Evolutionary conservation across 352 stramenopile species (phyloP).

Genomic region (Pythium periplocum): DNA sequence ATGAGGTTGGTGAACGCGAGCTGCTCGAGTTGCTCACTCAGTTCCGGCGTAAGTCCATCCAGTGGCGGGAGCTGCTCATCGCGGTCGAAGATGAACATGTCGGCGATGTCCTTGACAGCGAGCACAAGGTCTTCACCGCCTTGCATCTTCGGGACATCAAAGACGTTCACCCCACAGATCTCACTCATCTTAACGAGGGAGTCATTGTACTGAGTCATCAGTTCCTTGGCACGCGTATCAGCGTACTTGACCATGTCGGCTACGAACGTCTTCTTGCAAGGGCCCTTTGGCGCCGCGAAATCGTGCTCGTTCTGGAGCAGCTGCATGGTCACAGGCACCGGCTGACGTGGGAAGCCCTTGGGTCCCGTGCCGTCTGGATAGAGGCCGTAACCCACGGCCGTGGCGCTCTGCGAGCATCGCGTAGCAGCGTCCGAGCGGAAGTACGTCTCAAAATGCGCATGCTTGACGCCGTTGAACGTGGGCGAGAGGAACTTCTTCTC

Average conservation of each 20-base stretch:
- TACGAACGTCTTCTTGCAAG: slow-evolving; percentile 44
- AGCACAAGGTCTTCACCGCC: slow-evolving; percentile 70
- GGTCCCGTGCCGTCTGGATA: slow-evolving; percentile 80
- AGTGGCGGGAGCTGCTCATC: slow-evolving; percentile 53
- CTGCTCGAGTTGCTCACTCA: slow-evolving; percentile 50
- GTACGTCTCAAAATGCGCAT: slow-evolving; percentile 82
- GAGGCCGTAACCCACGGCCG: slow-evolving; percentile 65
- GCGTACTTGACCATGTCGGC: slow-evolving; percentile 58
- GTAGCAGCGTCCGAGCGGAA: slow-evolving; percentile 78
- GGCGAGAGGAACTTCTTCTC: slow-evolving; percentile 61
- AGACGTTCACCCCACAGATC: slow-evolving; percentile 54
- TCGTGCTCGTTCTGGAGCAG: slow-evolving; percentile 79
- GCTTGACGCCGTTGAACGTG: slow-evolving; percentile 62
- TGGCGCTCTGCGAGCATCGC: slow-evolving; percentile 75
- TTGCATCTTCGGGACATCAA: slow-evolving; percentile 44
- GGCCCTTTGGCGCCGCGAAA: slow-evolving; percentile 77
- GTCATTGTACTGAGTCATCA: slow-evolving; percentile 52
- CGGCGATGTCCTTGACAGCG: slow-evolving; percentile 76
- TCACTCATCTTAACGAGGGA: slow-evolving; percentile 48
- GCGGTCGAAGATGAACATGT: slow-evolving; percentile 81
- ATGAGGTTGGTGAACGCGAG: slow-evolving; percentile 81
- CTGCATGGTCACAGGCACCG: slow-evolving; percentile 83
- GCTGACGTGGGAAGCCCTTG: slow-evolving; percentile 53
- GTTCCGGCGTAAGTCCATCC: slow-evolving; percentile 45
- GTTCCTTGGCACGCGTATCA: slow-evolving; percentile 38